A percentile compares a stretch with the other conserved stretches of the same genome.
Evolutionary conservation across 1,284 basidiomycete species (phyloP).

Genomic region (Heterobasidion occidentale): DNA sequence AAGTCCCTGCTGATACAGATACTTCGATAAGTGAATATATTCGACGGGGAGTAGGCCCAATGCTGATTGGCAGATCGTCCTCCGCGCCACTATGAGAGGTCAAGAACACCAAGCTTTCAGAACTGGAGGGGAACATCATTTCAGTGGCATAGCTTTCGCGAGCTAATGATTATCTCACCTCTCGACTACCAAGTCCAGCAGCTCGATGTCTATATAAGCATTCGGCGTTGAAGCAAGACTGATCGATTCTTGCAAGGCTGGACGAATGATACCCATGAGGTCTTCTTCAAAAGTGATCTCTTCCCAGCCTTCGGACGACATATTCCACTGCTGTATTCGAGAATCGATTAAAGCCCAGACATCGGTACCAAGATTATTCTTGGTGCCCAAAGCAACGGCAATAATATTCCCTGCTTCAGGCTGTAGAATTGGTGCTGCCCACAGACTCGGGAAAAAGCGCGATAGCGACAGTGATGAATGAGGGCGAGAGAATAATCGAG

Average conservation of each 20-base stretch:
- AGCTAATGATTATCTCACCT: conserved; percentile 29
- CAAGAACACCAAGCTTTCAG: conserved; percentile 48
- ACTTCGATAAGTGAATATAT: conserved; percentile 58
- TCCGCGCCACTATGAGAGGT: conserved; percentile 60
- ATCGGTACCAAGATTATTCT: conserved; percentile 34
- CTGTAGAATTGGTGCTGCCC: conserved; percentile 25
- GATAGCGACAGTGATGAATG: conserved; percentile 44
- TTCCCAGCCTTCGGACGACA: conserved; percentile 62
- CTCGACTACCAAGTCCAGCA: conserved; percentile 60
- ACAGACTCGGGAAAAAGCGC: conserved; percentile 51
- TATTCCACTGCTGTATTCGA: conserved; percentile 60
- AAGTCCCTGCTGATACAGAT: conserved; percentile 27
- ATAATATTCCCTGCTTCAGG: conserved; percentile 48
- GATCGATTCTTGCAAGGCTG: conserved; percentile 36
- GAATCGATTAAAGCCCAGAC: conserved; percentile 59
- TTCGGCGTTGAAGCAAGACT: conserved; percentile 25
- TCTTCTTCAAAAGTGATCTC: conserved; percentile 48
- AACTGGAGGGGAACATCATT: conserved; percentile 21
- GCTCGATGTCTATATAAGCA: conserved; percentile 51
- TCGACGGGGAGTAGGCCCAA: conserved; percentile 39
- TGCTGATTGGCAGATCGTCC: conserved; percentile 32
- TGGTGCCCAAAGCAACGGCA: conserved; percentile 44
- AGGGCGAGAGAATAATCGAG: conserved; percentile 51
- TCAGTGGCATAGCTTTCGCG: neutral
- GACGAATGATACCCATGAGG: conserved; percentile 32